Evolutionary conservation across 139 green algal genomes (phyloP).

Genomic region (Tetradesmus lagerheimii): DNA sequence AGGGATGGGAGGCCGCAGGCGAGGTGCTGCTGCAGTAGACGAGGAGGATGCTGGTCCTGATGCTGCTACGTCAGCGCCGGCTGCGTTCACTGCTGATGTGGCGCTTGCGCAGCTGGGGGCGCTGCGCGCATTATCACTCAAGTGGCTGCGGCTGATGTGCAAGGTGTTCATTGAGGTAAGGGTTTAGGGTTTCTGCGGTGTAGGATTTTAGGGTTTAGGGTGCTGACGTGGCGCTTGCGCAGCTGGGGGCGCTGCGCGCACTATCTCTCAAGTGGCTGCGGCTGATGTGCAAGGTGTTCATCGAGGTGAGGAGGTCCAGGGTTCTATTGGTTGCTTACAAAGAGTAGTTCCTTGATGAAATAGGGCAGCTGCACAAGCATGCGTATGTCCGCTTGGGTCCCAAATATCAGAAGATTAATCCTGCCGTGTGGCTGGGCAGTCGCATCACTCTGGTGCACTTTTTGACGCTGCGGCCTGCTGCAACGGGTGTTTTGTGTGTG

Average conservation of each 20-base stretch:
- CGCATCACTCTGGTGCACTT: neutral
- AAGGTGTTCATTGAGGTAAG: slow-evolving; percentile 72
- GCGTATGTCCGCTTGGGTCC: neutral
- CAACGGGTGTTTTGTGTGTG: neutral
- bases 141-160: slow-evolving; percentile 92
- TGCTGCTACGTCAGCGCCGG: slow-evolving; percentile 33
- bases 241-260: slow-evolving; percentile 66
- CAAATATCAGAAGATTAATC: neutral
- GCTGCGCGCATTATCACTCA: slow-evolving; percentile 69
- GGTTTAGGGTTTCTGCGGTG: neutral
- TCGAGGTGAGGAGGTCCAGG: slow-evolving; percentile 50
- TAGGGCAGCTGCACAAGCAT: neutral
- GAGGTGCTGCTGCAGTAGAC: neutral
- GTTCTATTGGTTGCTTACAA: neutral
- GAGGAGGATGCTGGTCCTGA: slow-evolving; percentile 47
- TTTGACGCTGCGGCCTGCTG: slow-evolving; percentile 1
- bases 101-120: slow-evolving; percentile 63
- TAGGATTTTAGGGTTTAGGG: too few species aligned
- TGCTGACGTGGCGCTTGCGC: slow-evolving; percentile 51
- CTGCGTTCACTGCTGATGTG: slow-evolving; percentile 42
- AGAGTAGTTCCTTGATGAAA: too few species aligned
- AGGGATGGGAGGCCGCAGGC: neutral
- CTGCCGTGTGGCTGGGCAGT: neutral
- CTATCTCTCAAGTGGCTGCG: slow-evolving; percentile 87
- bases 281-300: slow-evolving; percentile 84